Conservation (phyloP, 192 early-diverging fungal genomes). For the Entomortierella chlamydospora region DNA sequence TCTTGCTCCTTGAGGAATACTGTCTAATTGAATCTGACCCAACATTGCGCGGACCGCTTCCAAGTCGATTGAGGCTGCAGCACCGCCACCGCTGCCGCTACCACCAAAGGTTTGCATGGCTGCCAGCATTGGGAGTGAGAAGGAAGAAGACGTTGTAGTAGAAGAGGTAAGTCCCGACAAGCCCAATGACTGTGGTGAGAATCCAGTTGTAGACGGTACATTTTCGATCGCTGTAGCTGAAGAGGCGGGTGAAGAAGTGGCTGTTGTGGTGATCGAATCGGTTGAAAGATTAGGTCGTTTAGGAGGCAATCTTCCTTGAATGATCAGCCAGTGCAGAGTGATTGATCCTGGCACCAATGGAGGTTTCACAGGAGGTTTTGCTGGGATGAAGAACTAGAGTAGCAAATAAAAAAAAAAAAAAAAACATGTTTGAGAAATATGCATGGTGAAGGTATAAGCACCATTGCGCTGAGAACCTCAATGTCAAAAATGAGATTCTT, state of each 20-base stretch:
- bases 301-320: constrained; percentile 18
- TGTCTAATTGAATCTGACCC: constrained; percentile 22
- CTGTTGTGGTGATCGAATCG: no score
- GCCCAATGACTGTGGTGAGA: not conserved
- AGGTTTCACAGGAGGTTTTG: not conserved
- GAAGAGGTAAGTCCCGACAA: not conserved
- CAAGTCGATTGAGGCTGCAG: constrained; percentile 42
- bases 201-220: not conserved
- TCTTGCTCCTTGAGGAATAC: constrained; percentile 29
- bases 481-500: no score
- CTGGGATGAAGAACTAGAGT: constrained; percentile 43
- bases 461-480: no score
- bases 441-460: no score
- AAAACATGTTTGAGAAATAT: no score
- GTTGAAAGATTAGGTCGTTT: no score
- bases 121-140: not conserved
- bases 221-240: not conserved
- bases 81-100: no score
- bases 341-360: constrained; percentile 12
- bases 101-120: not conserved
- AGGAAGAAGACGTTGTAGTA: not conserved
- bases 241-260: not conserved
- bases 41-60: constrained; percentile 26
- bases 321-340: constrained; percentile 26
- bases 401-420: not conserved